A percentile compares a stretch with the other conserved stretches of the same genome.
Conservation (phyloP, 1,284 basidiomycete species). For the Mycosarcoma maydis region DNA sequence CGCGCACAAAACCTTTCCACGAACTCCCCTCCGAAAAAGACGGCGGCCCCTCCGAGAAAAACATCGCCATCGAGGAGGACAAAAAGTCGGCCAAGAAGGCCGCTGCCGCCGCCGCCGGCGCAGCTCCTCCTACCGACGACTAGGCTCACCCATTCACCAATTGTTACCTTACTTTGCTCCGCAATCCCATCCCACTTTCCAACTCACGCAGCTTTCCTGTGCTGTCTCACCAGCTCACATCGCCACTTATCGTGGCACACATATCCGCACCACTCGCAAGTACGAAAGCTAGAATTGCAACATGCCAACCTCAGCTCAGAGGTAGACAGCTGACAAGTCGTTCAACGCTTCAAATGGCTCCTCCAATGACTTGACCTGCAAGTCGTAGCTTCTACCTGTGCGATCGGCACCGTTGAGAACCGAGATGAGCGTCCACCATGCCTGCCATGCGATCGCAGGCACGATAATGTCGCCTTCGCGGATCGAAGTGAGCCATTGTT, state of each 20-base stretch:
- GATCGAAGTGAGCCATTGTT: constrained; percentile 50
- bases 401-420: constrained; percentile 63
- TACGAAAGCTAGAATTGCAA: no score
- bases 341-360: constrained; percentile 55
- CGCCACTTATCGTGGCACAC: no score
- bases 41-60: constrained; percentile 55
- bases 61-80: constrained; percentile 63
- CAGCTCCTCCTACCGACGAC: constrained; percentile 17
- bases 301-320: no score
- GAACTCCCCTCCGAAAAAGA: constrained; percentile 56
- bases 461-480: constrained; percentile 56
- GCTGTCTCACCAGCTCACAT: no score
- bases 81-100: constrained; percentile 57
- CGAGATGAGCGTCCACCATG: constrained; percentile 65
- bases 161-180: no score
- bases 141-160: no score
- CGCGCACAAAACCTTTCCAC: constrained; percentile 61
- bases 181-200: no score
- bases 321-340: constrained; percentile 53
- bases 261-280: no score
- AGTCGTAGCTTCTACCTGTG: constrained; percentile 54
- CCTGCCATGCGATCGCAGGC: constrained; percentile 61
- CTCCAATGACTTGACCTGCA: constrained; percentile 58
- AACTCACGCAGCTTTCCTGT: no score
- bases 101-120: constrained; percentile 33